phyloP scores from a whole-genome alignment of 208 protist species.

The Leishmania lainsoni region DNA sequence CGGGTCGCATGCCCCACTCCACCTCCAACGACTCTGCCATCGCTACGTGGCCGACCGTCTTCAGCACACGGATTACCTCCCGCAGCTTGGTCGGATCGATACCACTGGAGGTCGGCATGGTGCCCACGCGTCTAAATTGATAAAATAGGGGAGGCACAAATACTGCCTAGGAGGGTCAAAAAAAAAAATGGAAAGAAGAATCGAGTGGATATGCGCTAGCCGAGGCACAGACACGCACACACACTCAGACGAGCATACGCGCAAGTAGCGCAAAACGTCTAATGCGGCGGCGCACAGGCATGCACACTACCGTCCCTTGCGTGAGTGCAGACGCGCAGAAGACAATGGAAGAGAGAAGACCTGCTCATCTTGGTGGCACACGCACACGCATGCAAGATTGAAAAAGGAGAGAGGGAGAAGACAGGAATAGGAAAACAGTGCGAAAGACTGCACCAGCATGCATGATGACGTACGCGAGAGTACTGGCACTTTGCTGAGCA shows the following conservation, averaged over 20 bases:
- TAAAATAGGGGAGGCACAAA: neutral
- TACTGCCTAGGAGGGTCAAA: neutral
- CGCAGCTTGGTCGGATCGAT: constrained; percentile 30
- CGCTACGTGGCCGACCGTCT: constrained; percentile 18
- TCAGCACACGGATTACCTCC: constrained; percentile 31
- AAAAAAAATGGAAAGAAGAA: neutral
- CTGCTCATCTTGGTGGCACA: neutral
- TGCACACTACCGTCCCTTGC: neutral
- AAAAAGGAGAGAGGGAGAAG: neutral
- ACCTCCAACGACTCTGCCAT: constrained; percentile 32
- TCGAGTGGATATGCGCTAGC: neutral
- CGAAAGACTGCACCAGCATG: neutral
- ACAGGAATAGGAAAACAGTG: neutral
- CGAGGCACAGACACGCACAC: neutral
- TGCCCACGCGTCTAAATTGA: neutral
- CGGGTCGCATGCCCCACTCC: constrained; percentile 27
- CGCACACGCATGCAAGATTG: neutral
- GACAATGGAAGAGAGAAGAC: neutral
- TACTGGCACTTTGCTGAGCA: neutral
- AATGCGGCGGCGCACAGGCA: neutral
- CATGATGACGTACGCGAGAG: neutral
- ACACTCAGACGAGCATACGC: neutral
- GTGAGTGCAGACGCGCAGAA: neutral
- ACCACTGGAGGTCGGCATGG: constrained; percentile 27
- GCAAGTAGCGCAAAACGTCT: neutral